Conservation (phyloP, 225 moss, liverwort and hornwort species). For the Asterella californica region DNA sequence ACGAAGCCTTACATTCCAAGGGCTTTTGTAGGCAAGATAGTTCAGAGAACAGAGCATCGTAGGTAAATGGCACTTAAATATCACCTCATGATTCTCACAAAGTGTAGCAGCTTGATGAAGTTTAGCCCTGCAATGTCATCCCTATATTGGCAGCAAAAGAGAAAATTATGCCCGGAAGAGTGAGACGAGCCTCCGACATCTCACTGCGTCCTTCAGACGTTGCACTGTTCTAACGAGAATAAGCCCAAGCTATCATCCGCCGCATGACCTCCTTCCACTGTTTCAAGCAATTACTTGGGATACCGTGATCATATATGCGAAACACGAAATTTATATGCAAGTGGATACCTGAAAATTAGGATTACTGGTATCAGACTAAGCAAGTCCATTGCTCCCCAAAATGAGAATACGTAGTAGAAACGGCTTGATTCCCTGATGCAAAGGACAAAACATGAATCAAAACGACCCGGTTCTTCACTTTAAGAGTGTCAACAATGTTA, state of each 20-base stretch:
- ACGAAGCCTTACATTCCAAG: background rate
- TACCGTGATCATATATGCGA: background rate
- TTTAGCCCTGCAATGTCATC: slow-evolving; percentile 35
- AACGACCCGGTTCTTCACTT: background rate
- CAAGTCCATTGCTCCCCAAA: slow-evolving; percentile 66
- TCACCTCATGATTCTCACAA: slow-evolving; percentile 69
- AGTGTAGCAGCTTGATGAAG: slow-evolving; percentile 65
- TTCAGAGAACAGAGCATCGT: background rate
- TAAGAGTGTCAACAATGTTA: background rate
- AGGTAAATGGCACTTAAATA: background rate
- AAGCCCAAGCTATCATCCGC: background rate
- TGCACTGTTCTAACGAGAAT: background rate
- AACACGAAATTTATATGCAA: background rate
- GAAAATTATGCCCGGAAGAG: background rate
- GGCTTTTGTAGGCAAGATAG: background rate
- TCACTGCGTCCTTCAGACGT: background rate
- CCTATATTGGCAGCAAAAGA: slow-evolving; percentile 31
- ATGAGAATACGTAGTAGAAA: slow-evolving; percentile 59
- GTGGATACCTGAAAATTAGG: slow-evolving; percentile 53
- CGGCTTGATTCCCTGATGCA: slow-evolving; percentile 58
- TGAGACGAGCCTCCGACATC: background rate
- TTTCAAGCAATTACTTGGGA: background rate
- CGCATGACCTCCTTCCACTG: background rate
- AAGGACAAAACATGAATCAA: background rate
- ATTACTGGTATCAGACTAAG: slow-evolving; percentile 68